Base-by-base conservation (phyloP, 2,329 filamentous ascomycete species). In the Fusarium temperatum region DNA sequence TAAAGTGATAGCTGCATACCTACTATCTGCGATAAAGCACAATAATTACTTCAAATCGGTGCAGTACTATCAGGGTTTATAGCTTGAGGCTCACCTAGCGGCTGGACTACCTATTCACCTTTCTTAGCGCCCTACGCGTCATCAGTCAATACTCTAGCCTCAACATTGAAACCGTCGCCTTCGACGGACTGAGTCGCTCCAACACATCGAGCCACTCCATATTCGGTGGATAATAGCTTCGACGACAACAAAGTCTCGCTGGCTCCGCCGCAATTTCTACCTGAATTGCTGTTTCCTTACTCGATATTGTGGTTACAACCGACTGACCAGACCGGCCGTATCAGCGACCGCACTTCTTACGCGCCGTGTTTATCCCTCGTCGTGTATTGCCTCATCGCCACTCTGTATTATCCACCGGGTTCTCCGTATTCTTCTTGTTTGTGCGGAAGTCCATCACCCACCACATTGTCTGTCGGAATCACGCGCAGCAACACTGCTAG, bases 311-410 rank as follows among this genome's bases (percentile, higher is more conserved):
- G 71, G 66, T 42, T 68, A 68, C 63, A 64, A 51, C 72, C 68
- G 56, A 50, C 67, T 61, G 69, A 72, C 74, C 69, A 65, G 55
- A 59, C 70, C 54, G 74, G 66, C 76, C 76, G 61, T 55, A 72
- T 74, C 70, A 61, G 74, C 70, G 76, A 69, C 76, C 76, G 66
- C 57, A 61, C 38, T 64, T 55, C 51, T 61, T 66, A 77, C 75
- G 70, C 76, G 72, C 65, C 59, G 60, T 59, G 59, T 67, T 66
- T 75, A 68, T 63, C 47, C 41, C 47, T 66, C 56, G n/a, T 63
- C 50, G 65, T 53, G 42, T 67, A 62, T 62, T 62, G 39, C 44
- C 44, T 70, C 69, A 42, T 75, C 57, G 58, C 69, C 64, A 60
- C 60, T 68, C 57, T 56, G 50, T 48, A n/a, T 63, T 63, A 61